Base-by-base conservation (phyloP, 371 early-diverging fungal genomes). In the Mortierella sp. region DNA sequence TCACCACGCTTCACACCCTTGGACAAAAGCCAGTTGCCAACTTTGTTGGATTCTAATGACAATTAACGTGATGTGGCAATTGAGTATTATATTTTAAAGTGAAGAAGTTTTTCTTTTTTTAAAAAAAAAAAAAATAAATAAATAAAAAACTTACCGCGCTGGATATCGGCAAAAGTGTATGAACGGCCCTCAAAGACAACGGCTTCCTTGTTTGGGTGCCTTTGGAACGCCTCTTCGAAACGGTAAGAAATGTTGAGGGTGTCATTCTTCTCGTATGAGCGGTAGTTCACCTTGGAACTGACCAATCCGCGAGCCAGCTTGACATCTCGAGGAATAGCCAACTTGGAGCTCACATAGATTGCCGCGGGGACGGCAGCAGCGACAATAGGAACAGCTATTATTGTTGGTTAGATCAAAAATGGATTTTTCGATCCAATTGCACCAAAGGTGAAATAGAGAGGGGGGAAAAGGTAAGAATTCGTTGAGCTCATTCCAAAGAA, bases 1-100 rank as follows among this genome's bases (percentile, higher is more conserved):
- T 81, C 82, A 13, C 82, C 82, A 33, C 82, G 76, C 76, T 81
- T 81, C 59, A 81, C 73, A 9, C 82, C 82, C 69, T 76, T 75
- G 47, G 76, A 69, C 76, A 81, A 38, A 7, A 81, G 65, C 82
- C 82, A 81, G 36, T 81, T 68, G 16, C 72, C 82, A 22, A 81
- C 41, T 59, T 22, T 75, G 72, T 81, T 81, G 45, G 82, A 81
- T 48, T 75, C 82, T 81, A 59, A 36, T 28, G 28, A 28, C 2
- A 28, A 28, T 28, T 28, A 28, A 28, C 28, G 13, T 33, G 24
- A 19, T 58, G 33, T 59, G 55, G 24, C 36, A 40, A 65, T n/a
- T 53, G 10, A 21, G 21, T 52, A 16, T n/a, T 52, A 19, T 43
- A 43, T 43, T 43, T 43, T 43, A 43, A 15, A 43, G 15, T 43